Percentiles rank a stretch among this genome's conserved stretches.
Evolutionary conservation across 305 asterid species (phyloP).

Genomic region (Monarda citriodora): DNA sequence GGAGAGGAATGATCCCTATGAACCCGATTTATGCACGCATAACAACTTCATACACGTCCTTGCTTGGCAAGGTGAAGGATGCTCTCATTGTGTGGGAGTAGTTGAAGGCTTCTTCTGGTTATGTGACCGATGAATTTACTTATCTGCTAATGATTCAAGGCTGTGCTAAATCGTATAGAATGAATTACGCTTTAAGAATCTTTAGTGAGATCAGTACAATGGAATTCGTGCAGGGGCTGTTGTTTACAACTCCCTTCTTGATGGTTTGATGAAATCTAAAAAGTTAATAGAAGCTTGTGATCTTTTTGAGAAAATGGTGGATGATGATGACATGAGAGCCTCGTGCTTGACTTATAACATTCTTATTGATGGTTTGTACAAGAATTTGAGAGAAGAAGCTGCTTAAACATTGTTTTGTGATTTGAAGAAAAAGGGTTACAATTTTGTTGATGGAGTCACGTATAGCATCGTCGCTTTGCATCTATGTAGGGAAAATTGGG

Average conservation of each 20-base stretch:
- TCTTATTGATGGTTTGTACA: slow-evolving; percentile 87
- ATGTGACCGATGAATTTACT: slow-evolving; percentile 83
- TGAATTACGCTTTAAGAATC: slow-evolving; percentile 66
- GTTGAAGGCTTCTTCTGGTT: slow-evolving; percentile 82
- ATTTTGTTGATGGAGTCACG: slow-evolving; percentile 73
- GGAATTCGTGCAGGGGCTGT: slow-evolving; percentile 66
- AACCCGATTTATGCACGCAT: slow-evolving; percentile 89
- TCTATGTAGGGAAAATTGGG: slow-evolving; percentile 63
- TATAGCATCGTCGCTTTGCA: slow-evolving; percentile 76
- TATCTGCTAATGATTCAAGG: slow-evolving; percentile 86
- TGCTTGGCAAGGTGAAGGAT: slow-evolving; percentile 84
- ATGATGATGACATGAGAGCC: slow-evolving; percentile 78
- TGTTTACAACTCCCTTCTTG: slow-evolving; percentile 82
- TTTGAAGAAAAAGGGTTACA: slow-evolving; percentile 83
- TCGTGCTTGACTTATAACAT: slow-evolving; percentile 96
- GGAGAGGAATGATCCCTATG: slow-evolving; percentile 53
- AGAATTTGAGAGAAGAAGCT: slow-evolving; percentile 85
- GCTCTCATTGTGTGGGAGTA: slow-evolving; percentile 91
- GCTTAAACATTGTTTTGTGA: slow-evolving; percentile 80
- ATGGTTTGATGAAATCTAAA: slow-evolving; percentile 87
- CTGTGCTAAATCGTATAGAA: slow-evolving; percentile 71
- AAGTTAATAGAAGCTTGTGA: slow-evolving; percentile 82
- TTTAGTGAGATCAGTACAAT: slow-evolving; percentile 74
- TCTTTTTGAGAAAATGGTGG: slow-evolving; percentile 86
- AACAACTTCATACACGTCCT: slow-evolving; percentile 84